A percentile compares a stretch with the other conserved stretches of the same genome.
These are phyloP conservation scores for Sphaerulina musiva DNA, from an alignment of 2,329 filamentous ascomycete genomes.

Conservation along the genomic window DNA sequence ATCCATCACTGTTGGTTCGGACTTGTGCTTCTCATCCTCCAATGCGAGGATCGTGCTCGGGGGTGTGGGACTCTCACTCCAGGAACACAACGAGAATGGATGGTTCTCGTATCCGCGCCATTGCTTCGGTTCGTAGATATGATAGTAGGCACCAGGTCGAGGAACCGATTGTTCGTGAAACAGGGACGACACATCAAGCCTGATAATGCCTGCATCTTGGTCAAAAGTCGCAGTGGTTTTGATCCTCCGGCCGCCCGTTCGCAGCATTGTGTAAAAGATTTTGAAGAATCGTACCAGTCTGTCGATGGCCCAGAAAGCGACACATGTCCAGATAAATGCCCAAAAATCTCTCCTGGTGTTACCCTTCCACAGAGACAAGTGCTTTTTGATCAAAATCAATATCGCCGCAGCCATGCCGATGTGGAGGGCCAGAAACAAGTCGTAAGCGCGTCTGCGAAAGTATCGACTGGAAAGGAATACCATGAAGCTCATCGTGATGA, in stretches of 20 bases:
- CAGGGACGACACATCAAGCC: slow-evolving; percentile 38
- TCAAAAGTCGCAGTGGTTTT: slow-evolving; percentile 40
- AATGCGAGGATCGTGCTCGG: background rate
- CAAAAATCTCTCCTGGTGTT: slow-evolving; percentile 40
- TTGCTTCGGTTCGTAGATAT: slow-evolving; percentile 42
- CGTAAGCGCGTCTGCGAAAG: slow-evolving; percentile 48
- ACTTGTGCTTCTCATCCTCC: background rate
- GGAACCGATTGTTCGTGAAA: slow-evolving; percentile 26
- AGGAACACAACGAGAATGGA: slow-evolving; percentile 43
- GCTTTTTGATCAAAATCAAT: slow-evolving; percentile 46
- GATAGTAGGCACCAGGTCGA: slow-evolving; percentile 45
- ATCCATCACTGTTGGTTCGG: too few relatives aligned
- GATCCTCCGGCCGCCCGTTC: slow-evolving; percentile 19
- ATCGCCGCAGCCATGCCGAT: slow-evolving; percentile 48
- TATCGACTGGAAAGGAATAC: slow-evolving; percentile 46
- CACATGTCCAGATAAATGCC: slow-evolving; percentile 45
- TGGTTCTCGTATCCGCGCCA: slow-evolving; percentile 46
- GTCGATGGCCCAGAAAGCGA: slow-evolving; percentile 47
- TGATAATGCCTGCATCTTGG: slow-evolving; percentile 40
- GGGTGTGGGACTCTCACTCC: background rate
- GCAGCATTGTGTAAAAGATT: slow-evolving; percentile 40
- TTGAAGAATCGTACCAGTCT: slow-evolving; percentile 43
- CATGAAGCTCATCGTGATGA: slow-evolving; percentile 41
- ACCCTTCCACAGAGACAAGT: slow-evolving; percentile 48
- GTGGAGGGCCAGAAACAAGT: slow-evolving; percentile 47